Base-by-base conservation (phyloP, 805 yeast genomes). In the Pichia cephalocereana region DNA sequence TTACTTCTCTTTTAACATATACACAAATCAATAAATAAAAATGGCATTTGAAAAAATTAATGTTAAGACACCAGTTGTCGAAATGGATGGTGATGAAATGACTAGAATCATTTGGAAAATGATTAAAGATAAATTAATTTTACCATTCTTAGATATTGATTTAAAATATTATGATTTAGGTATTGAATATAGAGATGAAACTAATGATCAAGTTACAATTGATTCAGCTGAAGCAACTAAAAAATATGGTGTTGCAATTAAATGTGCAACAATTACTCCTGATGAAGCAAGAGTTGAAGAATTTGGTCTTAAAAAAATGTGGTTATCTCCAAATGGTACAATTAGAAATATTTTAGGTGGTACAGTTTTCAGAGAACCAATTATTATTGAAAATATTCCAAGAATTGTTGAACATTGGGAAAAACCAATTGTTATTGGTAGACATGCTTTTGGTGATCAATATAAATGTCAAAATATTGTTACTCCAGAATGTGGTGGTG, bases 181-280 rank as follows among this genome's bases (percentile, higher is more conserved):
- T 34, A 83, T 91, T 54, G 83, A 83, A 67, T 74, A 83, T 71
- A 79, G 98, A 64, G 97, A 91, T 68, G 66, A 77, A 58, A 91
- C 98, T 17, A 75, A 87, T 59, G 98, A 91, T 67, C 67, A 86
- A 69, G 91, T 91, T 56, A 91, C 98, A 18, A 64, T 76, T 36
- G 96, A 91, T 47, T 86, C 96, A 11, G 97, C 97, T 26, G 71
- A 82, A 45, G 98, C 98, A 46, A 90, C 88, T 57, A 71, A 81
- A 66, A 78, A 89, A 68, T 83, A 87, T 67, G 86, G 87, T 47
- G 98, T 91, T 49, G 98, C 96, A 31, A 87, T 91, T 58, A 91
- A 91, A 72, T 91, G 98, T 72, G 98, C 98, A 49, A 91, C 98
- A 46, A 91, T 91, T 66, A 91, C 98, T n/a, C 97, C 98, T 8